Conservation (phyloP, 2,329 filamentous ascomycete species). For the Fusarium tjaetaba region DNA sequence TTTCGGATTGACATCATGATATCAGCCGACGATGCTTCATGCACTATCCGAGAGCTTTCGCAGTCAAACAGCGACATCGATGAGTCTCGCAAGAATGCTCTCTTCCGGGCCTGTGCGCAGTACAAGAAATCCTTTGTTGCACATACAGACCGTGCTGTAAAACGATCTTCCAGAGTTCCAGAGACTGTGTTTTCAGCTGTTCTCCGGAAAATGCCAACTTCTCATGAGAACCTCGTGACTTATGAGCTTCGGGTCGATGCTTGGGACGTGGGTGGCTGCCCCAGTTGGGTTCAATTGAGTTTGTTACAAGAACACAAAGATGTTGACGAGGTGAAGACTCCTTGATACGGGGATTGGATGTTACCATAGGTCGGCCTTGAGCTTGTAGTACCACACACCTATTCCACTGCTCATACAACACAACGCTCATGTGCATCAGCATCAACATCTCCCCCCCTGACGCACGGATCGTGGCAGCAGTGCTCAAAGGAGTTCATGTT, state of each 20-base stretch:
- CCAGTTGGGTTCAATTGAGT: slow-evolving; percentile 9
- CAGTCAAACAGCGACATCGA: not conserved
- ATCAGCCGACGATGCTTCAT: slow-evolving; percentile 6
- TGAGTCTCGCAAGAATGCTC: not conserved
- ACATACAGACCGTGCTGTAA: slow-evolving; percentile 1
- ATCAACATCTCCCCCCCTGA: not conserved
- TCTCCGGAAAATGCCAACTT: not conserved
- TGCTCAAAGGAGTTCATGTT: not conserved
- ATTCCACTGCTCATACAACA: not conserved
- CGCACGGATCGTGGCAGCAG: not conserved
- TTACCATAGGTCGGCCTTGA: not conserved
- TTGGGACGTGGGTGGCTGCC: not conserved
- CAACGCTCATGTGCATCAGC: not conserved
- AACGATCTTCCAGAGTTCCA: not conserved
- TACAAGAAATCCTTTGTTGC: slow-evolving; percentile 8
- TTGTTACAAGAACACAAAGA: slow-evolving; percentile 1
- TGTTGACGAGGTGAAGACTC: not conserved
- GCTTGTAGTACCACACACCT: not conserved
- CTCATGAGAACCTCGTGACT: not conserved
- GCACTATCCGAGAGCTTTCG: not conserved
- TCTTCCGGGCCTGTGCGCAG: not conserved
- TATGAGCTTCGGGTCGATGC: not conserved
- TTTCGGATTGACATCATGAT: slow-evolving; percentile 5
- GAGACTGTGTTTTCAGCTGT: not conserved
- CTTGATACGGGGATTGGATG: not conserved